Conservation (phyloP, 495 filamentous ascomycete genomes). For the Aspergillus baeticus region DNA sequence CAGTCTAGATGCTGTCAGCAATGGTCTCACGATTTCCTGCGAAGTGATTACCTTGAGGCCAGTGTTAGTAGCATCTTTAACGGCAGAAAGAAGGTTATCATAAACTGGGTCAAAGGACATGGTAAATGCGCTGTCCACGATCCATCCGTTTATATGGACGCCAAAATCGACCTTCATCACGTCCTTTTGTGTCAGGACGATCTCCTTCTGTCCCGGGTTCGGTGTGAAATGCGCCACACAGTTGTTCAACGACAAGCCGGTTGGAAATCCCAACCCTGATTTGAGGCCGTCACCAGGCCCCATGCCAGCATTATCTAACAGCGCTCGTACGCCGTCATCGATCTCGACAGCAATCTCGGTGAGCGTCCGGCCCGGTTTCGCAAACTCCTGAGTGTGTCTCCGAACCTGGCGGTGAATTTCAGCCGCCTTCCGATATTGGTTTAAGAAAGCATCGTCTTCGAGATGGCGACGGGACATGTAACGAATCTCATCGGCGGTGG, state of each 20-base stretch:
- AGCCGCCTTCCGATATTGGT: slow-evolving; percentile 59
- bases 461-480: slow-evolving; percentile 44
- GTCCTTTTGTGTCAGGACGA: slow-evolving; percentile 53
- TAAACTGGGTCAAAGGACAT: slow-evolving; percentile 61
- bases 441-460: slow-evolving; percentile 55
- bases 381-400: slow-evolving; percentile 54
- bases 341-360: slow-evolving; percentile 61
- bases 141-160: slow-evolving; percentile 63
- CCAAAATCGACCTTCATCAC: slow-evolving; percentile 71
- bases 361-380: slow-evolving; percentile 56
- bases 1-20: slow-evolving; percentile 37
- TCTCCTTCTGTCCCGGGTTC: slow-evolving; percentile 59
- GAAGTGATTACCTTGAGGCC: slow-evolving; percentile 46
- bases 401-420: slow-evolving; percentile 63
- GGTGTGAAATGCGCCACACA: slow-evolving; percentile 63
- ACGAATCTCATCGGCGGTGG: slow-evolving; percentile 59
- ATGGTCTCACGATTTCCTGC: neutral
- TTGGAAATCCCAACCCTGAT: slow-evolving; percentile 63
- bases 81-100: slow-evolving; percentile 58
- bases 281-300: slow-evolving; percentile 57
- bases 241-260: slow-evolving; percentile 59
- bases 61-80: slow-evolving; percentile 63
- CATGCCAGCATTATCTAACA: slow-evolving; percentile 56
- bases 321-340: slow-evolving; percentile 58
- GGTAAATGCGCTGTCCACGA: slow-evolving; percentile 66